A percentile compares a stretch with the other conserved stretches of the same genome.
These are phyloP conservation scores for Fusarium nurragi DNA, from an alignment of 2,329 filamentous ascomycete genomes.

Conservation along the genomic window DNA sequence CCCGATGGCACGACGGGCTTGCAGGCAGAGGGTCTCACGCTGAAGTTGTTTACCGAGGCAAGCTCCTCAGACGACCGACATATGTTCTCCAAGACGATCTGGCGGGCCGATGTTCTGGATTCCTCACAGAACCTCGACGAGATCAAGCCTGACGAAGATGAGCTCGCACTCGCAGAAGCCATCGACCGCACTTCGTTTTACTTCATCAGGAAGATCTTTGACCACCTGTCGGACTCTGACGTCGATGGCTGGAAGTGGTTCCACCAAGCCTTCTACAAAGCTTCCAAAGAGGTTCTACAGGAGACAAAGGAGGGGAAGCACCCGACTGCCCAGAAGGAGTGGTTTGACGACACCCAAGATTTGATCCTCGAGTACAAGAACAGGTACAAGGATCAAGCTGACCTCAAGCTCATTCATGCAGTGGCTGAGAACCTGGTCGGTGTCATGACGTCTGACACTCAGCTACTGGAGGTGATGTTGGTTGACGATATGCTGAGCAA, in stretches of 20 bases:
- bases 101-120: background rate
- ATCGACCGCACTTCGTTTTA: background rate
- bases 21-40: background rate
- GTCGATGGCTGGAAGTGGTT: background rate
- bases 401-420: conserved; percentile 1
- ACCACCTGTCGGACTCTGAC: background rate
- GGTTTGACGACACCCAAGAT: background rate
- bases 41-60: background rate
- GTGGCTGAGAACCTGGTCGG: background rate
- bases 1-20: background rate
- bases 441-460: conserved; percentile 1
- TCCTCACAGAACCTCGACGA: background rate
- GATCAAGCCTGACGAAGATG: background rate
- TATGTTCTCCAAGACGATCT: conserved; percentile 7
- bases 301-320: background rate
- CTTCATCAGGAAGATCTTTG: background rate
- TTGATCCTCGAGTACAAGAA: background rate
- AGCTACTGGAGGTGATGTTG: background rate
- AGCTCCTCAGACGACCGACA: background rate
- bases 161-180: conserved; percentile 1
- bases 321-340: background rate
- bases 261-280: background rate
- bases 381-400: background rate
- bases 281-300: background rate
- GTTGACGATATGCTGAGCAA: conserved; percentile 2